phyloP scores from a whole-genome alignment of 2,329 filamentous ascomycete genomes.

The Lomentospora prolificans region DNA sequence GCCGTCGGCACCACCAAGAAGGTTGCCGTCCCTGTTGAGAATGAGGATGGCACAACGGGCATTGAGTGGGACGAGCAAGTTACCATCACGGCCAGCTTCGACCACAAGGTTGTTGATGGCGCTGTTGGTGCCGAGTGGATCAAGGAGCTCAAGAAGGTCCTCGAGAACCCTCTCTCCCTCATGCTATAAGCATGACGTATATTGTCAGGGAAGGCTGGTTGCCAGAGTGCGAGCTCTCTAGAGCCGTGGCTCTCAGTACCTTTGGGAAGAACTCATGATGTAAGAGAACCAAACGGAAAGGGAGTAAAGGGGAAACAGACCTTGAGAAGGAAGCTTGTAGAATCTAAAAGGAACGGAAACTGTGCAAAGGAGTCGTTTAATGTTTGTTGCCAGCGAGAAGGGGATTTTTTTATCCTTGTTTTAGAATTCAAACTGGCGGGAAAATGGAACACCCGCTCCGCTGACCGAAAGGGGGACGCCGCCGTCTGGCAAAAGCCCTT shows the following conservation, averaged over 20 bases:
- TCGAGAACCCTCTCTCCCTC: slow-evolving; percentile 95
- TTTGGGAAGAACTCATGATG: neutral
- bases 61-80: slow-evolving; percentile 98
- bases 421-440: neutral
- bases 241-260: too few species aligned
- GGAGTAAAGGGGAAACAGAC: neutral
- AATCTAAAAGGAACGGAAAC: neutral
- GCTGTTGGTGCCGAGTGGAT: slow-evolving; percentile 96
- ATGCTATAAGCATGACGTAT: slow-evolving; percentile 77
- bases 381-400: neutral
- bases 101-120: slow-evolving; percentile 97
- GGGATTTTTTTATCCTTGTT: neutral
- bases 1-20: slow-evolving; percentile 93
- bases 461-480: neutral
- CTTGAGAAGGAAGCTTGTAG: neutral
- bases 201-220: too few species aligned
- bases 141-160: slow-evolving; percentile 88
- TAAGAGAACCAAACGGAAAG: neutral
- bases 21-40: slow-evolving; percentile 80
- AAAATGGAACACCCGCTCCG: neutral
- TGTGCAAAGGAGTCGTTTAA: neutral
- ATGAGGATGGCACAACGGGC: slow-evolving; percentile 63
- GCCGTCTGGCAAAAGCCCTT: neutral
- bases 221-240: too few species aligned
- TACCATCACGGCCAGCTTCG: slow-evolving; percentile 86